These are phyloP conservation scores for Tricholoma furcatifolium DNA, from an alignment of 768 basidiomycete genomes.

Conservation along the genomic window DNA sequence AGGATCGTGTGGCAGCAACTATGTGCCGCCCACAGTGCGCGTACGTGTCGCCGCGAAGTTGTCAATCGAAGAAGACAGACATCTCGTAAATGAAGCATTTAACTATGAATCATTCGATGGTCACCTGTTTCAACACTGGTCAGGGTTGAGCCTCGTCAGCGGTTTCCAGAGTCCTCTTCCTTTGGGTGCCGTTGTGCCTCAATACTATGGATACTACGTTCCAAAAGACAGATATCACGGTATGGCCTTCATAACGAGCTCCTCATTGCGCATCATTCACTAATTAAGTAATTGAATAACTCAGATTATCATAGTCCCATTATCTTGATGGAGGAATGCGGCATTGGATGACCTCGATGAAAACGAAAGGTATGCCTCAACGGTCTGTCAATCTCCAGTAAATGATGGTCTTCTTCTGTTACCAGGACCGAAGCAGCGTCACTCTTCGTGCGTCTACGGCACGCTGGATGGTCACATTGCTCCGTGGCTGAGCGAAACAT, in stretches of 20 bases:
- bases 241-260: too few relatives aligned
- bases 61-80: slow-evolving; percentile 33
- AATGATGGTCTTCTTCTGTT: background rate
- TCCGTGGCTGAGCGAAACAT: slow-evolving; percentile 39
- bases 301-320: slow-evolving; percentile 35
- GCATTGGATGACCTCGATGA: slow-evolving; percentile 22
- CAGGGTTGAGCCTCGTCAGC: slow-evolving; percentile 41
- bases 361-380: slow-evolving; percentile 35
- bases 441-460: slow-evolving; percentile 35
- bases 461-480: slow-evolving; percentile 32
- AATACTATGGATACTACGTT: slow-evolving; percentile 63
- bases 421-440: slow-evolving; percentile 38
- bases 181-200: slow-evolving; percentile 52
- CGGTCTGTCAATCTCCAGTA: background rate
- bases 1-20: background rate
- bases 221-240: slow-evolving; percentile 19
- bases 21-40: slow-evolving; percentile 31
- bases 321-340: slow-evolving; percentile 43
- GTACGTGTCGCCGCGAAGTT: slow-evolving; percentile 45
- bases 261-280: too few relatives aligned
- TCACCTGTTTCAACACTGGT: slow-evolving; percentile 49
- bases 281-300: too few relatives aligned
- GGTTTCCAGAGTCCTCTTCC: slow-evolving; percentile 44
- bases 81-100: slow-evolving; percentile 37
- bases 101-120: slow-evolving; percentile 44